Conservation (phyloP, 805 yeast species). For the Novakomyces olei region DNA sequence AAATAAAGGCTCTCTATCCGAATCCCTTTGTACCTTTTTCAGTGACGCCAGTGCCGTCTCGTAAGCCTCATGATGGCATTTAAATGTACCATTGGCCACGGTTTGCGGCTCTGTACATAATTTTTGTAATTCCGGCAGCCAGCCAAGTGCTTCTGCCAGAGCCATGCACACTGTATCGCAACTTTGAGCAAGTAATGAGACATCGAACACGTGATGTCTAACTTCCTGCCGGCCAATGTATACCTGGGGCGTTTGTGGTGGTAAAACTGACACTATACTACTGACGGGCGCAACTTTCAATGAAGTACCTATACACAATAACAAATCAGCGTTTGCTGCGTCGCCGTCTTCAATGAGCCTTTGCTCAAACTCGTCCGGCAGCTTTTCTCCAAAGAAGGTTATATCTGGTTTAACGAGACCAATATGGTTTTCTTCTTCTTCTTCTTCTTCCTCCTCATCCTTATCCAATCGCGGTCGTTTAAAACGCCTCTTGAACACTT, state of each 20-base stretch:
- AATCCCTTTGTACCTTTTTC: too few relatives aligned
- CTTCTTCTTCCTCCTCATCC: slow-evolving; percentile 14
- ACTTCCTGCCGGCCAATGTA: slow-evolving; percentile 59
- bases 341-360: slow-evolving; percentile 31
- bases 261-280: slow-evolving; percentile 56
- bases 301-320: slow-evolving; percentile 76
- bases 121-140: slow-evolving; percentile 33
- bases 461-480: slow-evolving; percentile 9
- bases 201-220: slow-evolving; percentile 56
- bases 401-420: slow-evolving; percentile 88
- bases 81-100: too few relatives aligned
- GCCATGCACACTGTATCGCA: slow-evolving; percentile 67
- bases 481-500: slow-evolving; percentile 14
- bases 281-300: slow-evolving; percentile 82
- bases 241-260: slow-evolving; percentile 58
- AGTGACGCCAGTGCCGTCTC: too few relatives aligned
- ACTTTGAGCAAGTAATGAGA: slow-evolving; percentile 41
- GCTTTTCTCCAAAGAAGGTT: slow-evolving; percentile 71
- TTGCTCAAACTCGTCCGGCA: slow-evolving; percentile 49
- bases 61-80: too few relatives aligned
- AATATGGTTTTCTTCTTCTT: slow-evolving; percentile 16
- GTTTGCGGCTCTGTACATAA: too few relatives aligned
- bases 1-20: too few relatives aligned
- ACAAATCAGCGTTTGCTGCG: slow-evolving; percentile 44
- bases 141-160: slow-evolving; percentile 32